These are phyloP conservation scores for Lichina pygmaea DNA, from an alignment of 495 filamentous ascomycete genomes.

Conservation along the genomic window DNA sequence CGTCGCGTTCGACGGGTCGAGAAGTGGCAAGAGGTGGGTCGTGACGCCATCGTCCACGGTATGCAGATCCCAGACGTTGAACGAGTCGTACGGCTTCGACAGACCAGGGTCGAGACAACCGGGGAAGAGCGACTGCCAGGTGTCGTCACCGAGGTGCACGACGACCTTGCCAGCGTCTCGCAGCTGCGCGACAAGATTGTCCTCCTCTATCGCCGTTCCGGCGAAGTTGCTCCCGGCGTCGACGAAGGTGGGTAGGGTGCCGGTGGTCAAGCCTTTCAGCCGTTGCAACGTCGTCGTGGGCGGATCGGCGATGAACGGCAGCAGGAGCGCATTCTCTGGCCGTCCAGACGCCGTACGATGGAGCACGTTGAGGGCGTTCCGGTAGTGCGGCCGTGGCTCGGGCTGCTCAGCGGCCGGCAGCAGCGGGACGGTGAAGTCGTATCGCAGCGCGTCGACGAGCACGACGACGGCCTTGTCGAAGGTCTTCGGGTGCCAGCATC, in stretches of 20 bases:
- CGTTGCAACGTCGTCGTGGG: constrained; percentile 82
- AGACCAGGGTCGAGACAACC: constrained; percentile 69
- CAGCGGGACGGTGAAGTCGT: constrained; percentile 85
- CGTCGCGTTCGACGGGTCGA: constrained; percentile 28
- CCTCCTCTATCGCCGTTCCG: constrained; percentile 90
- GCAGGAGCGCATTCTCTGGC: constrained; percentile 62
- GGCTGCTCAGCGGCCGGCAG: constrained; percentile 19
- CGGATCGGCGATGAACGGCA: constrained; percentile 92
- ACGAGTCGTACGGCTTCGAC: constrained; percentile 72
- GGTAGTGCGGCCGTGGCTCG: constrained; percentile 29
- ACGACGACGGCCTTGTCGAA: constrained; percentile 82
- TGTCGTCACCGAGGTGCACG: constrained; percentile 88
- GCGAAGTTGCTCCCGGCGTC: constrained; percentile 89
- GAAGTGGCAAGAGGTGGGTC: constrained; percentile 66
- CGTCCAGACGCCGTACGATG: constrained; percentile 48
- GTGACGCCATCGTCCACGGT: constrained; percentile 94
- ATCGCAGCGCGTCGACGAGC: constrained; percentile 79
- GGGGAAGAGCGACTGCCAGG: constrained; percentile 81
- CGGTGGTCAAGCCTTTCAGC: constrained; percentile 82
- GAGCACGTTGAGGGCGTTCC: constrained; percentile 65
- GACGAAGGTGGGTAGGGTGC: constrained; percentile 81
- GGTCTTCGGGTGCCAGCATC: constrained; percentile 86
- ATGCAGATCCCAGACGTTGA: constrained; percentile 95
- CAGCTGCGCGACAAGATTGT: constrained; percentile 74
- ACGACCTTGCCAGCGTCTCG: constrained; percentile 54